phyloP scores from a whole-genome alignment of 2,329 filamentous ascomycete species.

The Madurella mycetomatis region DNA sequence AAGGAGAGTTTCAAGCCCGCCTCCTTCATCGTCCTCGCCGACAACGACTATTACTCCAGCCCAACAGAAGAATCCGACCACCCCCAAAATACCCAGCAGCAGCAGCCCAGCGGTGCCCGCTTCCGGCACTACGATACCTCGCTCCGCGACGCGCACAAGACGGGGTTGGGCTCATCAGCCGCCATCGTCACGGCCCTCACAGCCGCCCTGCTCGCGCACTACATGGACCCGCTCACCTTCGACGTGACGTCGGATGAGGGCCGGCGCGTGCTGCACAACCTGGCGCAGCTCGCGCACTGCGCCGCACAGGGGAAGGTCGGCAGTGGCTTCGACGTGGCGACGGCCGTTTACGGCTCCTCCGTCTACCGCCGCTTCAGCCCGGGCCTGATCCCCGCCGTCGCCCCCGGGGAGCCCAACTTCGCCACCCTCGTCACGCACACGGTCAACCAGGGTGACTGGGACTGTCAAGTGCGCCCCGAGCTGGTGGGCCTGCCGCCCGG shows the following conservation, averaged over 20 bases:
- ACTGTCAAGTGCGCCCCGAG: slow-evolving; percentile 69
- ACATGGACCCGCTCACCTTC: slow-evolving; percentile 56
- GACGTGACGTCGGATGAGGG: slow-evolving; percentile 52
- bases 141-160: slow-evolving; percentile 82
- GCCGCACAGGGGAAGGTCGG: slow-evolving; percentile 96
- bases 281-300: slow-evolving; percentile 90
- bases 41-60: slow-evolving; percentile 95
- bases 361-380: slow-evolving; percentile 92
- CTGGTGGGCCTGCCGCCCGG: slow-evolving; percentile 67
- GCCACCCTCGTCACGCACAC: slow-evolving; percentile 57
- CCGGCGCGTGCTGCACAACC: slow-evolving; percentile 72
- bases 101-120: slow-evolving; percentile 22
- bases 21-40: slow-evolving; percentile 81
- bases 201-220: slow-evolving; percentile 70
- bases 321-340: slow-evolving; percentile 91
- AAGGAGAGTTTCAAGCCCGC: slow-evolving; percentile 58
- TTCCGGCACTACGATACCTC: slow-evolving; percentile 57
- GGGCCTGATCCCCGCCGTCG: slow-evolving; percentile 60
- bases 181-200: slow-evolving; percentile 88
- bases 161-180: slow-evolving; percentile 89
- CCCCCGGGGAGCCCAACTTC: slow-evolving; percentile 64
- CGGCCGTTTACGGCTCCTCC: slow-evolving; percentile 87
- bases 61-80: slow-evolving; percentile 36
- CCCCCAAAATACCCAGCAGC: background rate
- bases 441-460: slow-evolving; percentile 58